A percentile compares a stretch with the other conserved stretches of the same genome.
Conservation (phyloP, 768 basidiomycete species). For the Trametes cingulata region DNA sequence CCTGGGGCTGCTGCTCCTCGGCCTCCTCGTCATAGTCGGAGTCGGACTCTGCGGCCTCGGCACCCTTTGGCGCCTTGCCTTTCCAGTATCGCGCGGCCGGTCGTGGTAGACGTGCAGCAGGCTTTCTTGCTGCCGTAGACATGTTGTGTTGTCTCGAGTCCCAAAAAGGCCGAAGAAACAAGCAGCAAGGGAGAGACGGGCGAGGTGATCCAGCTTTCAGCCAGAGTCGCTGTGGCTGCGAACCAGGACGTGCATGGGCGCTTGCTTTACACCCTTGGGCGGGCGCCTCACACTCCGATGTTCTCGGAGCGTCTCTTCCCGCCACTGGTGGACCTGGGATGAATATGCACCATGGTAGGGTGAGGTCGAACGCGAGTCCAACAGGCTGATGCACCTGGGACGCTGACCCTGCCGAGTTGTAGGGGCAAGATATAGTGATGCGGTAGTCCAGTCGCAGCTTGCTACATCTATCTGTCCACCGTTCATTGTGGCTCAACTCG, state of each 20-base stretch:
- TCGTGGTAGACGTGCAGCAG: conserved; percentile 73
- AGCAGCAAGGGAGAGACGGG: neutral
- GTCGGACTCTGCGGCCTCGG: conserved; percentile 57
- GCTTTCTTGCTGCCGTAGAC: conserved; percentile 48
- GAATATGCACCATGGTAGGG: neutral
- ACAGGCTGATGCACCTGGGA: no score
- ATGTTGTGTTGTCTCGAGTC: neutral
- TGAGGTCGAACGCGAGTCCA: neutral
- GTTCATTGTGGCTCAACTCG: no score
- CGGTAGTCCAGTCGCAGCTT: no score
- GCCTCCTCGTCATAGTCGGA: conserved; percentile 67
- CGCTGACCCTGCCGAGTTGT: no score
- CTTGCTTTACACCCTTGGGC: neutral
- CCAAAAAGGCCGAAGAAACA: neutral
- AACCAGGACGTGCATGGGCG: neutral
- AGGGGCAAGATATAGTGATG: neutral
- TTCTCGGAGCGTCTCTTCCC: neutral
- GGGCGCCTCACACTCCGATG: neutral
- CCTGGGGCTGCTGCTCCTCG: conserved; percentile 45
- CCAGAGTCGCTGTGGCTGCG: neutral
- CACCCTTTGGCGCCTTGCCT: conserved; percentile 84
- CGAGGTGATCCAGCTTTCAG: neutral
- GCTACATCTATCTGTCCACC: no score
- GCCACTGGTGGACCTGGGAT: no score
- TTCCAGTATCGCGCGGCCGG: conserved; percentile 89